Conservation (phyloP, 495 filamentous ascomycete species). For the Lophium mytilinum region DNA sequence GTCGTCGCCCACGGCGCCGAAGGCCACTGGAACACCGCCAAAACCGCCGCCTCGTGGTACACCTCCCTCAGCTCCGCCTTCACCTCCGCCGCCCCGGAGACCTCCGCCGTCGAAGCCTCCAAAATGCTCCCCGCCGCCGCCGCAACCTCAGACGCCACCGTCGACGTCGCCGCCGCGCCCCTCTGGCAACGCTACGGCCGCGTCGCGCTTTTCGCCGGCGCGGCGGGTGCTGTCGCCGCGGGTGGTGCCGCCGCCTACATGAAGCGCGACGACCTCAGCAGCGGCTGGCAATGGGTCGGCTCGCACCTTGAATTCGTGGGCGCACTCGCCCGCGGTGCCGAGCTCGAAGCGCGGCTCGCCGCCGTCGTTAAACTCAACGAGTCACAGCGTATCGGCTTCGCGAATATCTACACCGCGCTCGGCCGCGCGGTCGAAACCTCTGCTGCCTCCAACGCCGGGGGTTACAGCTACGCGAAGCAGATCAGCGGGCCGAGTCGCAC, state of each 20-base stretch:
- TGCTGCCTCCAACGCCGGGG: not conserved
- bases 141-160: conserved; percentile 31
- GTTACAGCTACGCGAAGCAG: conserved; percentile 29
- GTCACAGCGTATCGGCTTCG: conserved; percentile 56
- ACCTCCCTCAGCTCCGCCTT: conserved; percentile 48
- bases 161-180: conserved; percentile 47
- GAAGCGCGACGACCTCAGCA: conserved; percentile 65
- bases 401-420: conserved; percentile 75
- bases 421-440: conserved; percentile 48
- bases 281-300: conserved; percentile 69
- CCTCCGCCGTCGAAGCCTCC: conserved; percentile 12
- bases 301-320: conserved; percentile 96
- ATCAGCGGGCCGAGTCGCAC: conserved; percentile 59
- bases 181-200: conserved; percentile 69
- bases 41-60: conserved; percentile 60
- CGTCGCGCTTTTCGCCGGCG: conserved; percentile 75
- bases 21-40: conserved; percentile 67
- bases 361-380: conserved; percentile 49
- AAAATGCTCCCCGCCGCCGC: conserved; percentile 27
- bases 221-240: conserved; percentile 73
- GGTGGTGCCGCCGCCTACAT: conserved; percentile 74
- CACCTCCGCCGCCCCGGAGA: conserved; percentile 7
- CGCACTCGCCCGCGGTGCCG: conserved; percentile 68
- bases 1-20: conserved; percentile 87
- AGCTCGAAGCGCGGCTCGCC: conserved; percentile 59